These are phyloP conservation scores for Skeletonema marinoi DNA, from an alignment of 108 stramenopile species.

Conservation along the genomic window DNA sequence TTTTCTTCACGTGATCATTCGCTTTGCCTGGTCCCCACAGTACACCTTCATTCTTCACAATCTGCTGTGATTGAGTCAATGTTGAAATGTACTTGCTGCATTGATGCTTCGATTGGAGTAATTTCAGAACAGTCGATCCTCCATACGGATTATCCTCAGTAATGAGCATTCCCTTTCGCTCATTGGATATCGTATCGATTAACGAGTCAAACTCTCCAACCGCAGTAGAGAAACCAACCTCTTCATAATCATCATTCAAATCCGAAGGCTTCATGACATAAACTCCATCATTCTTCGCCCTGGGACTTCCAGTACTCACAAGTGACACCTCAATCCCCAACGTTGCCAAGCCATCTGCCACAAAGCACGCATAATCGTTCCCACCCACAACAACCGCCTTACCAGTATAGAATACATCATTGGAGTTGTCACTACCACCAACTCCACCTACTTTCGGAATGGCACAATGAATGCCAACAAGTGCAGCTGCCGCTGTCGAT, in stretches of 20 bases:
- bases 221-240: constrained; percentile 62
- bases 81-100: constrained; percentile 72
- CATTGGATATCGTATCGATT: constrained; percentile 76
- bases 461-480: constrained; percentile 68
- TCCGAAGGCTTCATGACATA: constrained; percentile 58
- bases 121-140: constrained; percentile 36
- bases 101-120: constrained; percentile 57
- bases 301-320: constrained; percentile 56
- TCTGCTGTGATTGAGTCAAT: constrained; percentile 60
- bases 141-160: constrained; percentile 7
- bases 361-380: constrained; percentile 66
- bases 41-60: constrained; percentile 70
- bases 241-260: constrained; percentile 35
- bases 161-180: constrained; percentile 37
- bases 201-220: constrained; percentile 78
- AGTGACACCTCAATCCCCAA: constrained; percentile 66
- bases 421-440: constrained; percentile 50
- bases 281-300: constrained; percentile 36
- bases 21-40: constrained; percentile 77
- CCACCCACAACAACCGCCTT: constrained; percentile 77
- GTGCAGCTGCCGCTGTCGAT: constrained; percentile 53
- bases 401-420: constrained; percentile 36
- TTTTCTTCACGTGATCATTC: constrained; percentile 57
- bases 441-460: constrained; percentile 53
- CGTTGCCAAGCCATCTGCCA: constrained; percentile 67